Evolutionary conservation across 2,329 filamentous ascomycete species (phyloP), one percentile per base, ranked within the genome.

Genomic region (Stagonosporopsis cucurbitacearum): DNA sequence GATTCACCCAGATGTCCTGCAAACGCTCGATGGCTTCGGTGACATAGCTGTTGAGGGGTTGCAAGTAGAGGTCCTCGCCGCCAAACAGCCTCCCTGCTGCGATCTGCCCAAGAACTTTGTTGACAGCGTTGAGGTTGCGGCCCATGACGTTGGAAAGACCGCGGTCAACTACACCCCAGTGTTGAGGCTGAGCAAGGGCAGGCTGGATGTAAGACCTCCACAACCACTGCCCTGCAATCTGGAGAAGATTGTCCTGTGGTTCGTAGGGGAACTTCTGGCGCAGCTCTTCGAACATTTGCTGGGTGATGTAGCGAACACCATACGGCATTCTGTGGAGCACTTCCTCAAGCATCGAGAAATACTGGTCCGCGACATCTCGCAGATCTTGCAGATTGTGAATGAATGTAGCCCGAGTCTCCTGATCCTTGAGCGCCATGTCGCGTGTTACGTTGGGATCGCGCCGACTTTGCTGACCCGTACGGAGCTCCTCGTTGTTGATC

Each of bases 401-500:
- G 74, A 99, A 99, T 23, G 93, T 88, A 57, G 90, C 88, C 67
- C 94, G 86, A 1, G 95, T 98, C 76, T 99, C 95, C 0, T 89
- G 89, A 69, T 99, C 95, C 65, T 93, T 89, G 73, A 99, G 97
- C n/a, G 95, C 95, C 65, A 96, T 84, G 73, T 99, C 95, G 59
- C 93, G 86, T 0, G 92, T 89, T 30, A 99, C 88, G 64, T 97
- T 92, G 13, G 91, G 86, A 30, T 88, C 90, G 59, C 95, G 85
- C 45, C 85, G 85, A 73, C 93, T 96, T 19, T 91, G 87, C 62
- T 87, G 86, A 4, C 95, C 95, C 0, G 95, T 99, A 17, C 92
- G 88, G 22, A 99, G 86, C 77, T 99, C 95, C 75, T 98, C 94
- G 67, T 99, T 96, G 79, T 96, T 98, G 78, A 99, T 96, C 13